Evolutionary conservation across 768 basidiomycete genomes (phyloP).

Genomic region (Crucibulum laeve): DNA sequence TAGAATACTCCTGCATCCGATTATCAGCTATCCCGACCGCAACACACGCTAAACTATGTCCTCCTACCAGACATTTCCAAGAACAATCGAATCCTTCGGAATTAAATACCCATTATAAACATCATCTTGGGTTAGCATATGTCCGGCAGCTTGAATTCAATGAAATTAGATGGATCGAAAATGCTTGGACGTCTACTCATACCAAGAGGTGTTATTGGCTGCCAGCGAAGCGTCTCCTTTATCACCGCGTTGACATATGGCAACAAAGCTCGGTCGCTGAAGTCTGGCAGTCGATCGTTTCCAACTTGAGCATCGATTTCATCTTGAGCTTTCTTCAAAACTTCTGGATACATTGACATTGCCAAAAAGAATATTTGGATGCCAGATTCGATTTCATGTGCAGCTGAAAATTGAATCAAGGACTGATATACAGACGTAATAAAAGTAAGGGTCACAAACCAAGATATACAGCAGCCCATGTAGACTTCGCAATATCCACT

Average conservation of each 20-base stretch:
- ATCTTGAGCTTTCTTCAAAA: conserved; percentile 21
- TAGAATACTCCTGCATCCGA: conserved; percentile 24
- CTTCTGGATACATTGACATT: conserved; percentile 19
- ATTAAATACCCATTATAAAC: conserved; percentile 28
- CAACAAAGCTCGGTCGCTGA: conserved; percentile 20
- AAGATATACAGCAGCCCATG: no score
- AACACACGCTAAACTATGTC: neutral
- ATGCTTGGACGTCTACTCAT: neutral
- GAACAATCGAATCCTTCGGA: conserved; percentile 24
- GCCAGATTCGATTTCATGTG: conserved; percentile 16
- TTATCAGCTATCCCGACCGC: neutral
- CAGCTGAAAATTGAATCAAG: neutral
- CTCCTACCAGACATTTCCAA: conserved; percentile 24
- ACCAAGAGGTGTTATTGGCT: conserved; percentile 22
- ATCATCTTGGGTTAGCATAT: conserved; percentile 22
- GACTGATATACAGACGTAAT: no score
- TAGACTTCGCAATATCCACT: no score
- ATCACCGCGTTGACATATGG: no score
- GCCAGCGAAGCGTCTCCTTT: no score
- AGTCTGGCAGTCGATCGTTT: conserved; percentile 20
- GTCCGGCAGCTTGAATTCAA: conserved; percentile 17
- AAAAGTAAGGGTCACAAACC: neutral
- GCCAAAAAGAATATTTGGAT: conserved; percentile 18
- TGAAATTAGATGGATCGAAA: neutral
- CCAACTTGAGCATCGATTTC: conserved; percentile 28